These are phyloP conservation scores for Saccharum spontaneum DNA, from an alignment of 176 grass and related monocot species.

Conservation along the genomic window DNA sequence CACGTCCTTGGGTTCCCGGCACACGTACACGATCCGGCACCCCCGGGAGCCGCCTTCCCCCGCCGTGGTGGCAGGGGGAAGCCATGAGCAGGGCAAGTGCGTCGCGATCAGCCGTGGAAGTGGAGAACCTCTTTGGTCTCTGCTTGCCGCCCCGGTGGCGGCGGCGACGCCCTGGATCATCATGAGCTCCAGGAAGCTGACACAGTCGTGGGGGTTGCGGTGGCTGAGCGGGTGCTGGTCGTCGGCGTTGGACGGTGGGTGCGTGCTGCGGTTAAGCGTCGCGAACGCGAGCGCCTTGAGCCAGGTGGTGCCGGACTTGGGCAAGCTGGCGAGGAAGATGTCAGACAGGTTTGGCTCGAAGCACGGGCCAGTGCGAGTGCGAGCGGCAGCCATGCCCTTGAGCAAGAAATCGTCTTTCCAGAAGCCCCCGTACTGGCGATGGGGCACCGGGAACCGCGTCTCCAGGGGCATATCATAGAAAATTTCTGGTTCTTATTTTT, in stretches of 20 bases:
- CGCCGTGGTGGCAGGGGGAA: not conserved
- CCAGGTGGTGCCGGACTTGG: slow-evolving; percentile 29
- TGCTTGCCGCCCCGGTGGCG: no score
- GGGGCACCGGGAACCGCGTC: no score
- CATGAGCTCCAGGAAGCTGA: not conserved
- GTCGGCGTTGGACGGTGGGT: not conserved
- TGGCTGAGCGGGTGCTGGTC: not conserved
- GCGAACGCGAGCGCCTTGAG: not conserved
- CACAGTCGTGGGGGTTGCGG: not conserved
- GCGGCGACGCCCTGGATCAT: no score
- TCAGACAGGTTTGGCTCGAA: not conserved
- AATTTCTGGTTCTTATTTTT: no score
- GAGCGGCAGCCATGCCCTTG: no score
- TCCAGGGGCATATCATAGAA: no score
- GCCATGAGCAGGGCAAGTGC: not conserved
- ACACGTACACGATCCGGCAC: not conserved
- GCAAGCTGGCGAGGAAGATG: slow-evolving; percentile 33
- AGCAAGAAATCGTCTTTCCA: no score
- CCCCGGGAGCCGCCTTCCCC: no score
- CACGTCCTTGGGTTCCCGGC: not conserved
- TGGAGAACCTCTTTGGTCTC: no score
- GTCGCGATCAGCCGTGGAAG: not conserved
- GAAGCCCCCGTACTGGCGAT: no score
- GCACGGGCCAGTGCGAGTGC: no score
- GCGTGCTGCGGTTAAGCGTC: not conserved